A percentile compares a stretch with the other conserved stretches of the same genome.
phyloP scores from a whole-genome alignment of 108 stramenopile genomes.

The Skeletonema potamos region DNA sequence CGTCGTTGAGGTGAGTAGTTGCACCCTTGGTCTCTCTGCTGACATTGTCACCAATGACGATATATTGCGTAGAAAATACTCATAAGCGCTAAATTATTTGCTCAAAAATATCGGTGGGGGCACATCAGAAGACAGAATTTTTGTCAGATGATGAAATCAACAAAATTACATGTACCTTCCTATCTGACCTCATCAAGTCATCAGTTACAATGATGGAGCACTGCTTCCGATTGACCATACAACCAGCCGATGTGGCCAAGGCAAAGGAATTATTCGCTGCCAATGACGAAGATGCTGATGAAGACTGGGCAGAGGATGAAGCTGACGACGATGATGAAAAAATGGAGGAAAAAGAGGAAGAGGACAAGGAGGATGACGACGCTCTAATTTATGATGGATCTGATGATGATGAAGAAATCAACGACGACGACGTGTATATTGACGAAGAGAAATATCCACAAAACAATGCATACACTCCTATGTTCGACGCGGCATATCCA shows the following conservation, averaged over 20 bases:
- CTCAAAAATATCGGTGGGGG: too few species aligned
- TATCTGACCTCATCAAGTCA: background rate
- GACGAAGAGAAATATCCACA: conserved; percentile 6
- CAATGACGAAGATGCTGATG: background rate
- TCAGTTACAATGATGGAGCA: background rate
- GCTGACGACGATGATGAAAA: background rate
- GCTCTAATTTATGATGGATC: conserved; percentile 1
- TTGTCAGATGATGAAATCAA: too few species aligned
- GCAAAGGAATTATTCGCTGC: background rate
- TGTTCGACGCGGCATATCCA: background rate
- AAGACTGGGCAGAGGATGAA: conserved; percentile 10
- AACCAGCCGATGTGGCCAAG: conserved; percentile 4
- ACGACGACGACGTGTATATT: background rate
- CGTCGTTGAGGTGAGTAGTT: background rate
- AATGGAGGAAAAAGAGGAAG: background rate
- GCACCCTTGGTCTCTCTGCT: too few species aligned
- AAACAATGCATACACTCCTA: background rate
- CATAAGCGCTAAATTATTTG: too few species aligned
- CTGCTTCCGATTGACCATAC: background rate
- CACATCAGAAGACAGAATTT: too few species aligned
- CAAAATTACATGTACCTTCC: background rate
- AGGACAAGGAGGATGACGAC: background rate
- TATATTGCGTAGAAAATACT: background rate
- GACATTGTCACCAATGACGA: too few species aligned
- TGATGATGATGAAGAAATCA: background rate